Evolutionary conservation across 75 land plant genomes (phyloP).

Genomic region (Pinus taeda): DNA sequence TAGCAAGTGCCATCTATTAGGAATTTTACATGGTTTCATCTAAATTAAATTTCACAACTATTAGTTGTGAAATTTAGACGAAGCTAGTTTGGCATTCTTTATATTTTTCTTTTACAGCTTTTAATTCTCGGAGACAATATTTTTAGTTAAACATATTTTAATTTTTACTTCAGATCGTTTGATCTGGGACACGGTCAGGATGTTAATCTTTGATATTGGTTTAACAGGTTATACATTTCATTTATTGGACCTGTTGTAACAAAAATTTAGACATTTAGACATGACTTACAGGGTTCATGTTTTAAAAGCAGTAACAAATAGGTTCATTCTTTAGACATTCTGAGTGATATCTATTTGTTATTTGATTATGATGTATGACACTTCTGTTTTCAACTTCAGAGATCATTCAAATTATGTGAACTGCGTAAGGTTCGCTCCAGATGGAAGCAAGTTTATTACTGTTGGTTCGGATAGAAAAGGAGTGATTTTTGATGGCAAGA

Average conservation of each 20-base stretch:
- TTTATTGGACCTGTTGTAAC: background rate
- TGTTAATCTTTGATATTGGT: constrained; percentile 1
- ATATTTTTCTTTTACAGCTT: background rate
- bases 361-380: background rate
- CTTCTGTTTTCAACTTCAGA: constrained; percentile 41
- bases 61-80: background rate
- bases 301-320: background rate
- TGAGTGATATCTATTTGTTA: background rate
- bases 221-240: background rate
- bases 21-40: background rate
- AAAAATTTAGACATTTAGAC: background rate
- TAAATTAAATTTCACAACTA: background rate
- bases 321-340: background rate
- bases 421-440: constrained; percentile 90
- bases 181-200: background rate
- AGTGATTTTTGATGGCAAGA: constrained; percentile 74
- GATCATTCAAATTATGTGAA: constrained; percentile 94
- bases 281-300: no score
- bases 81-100: background rate
- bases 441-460: constrained; percentile 82
- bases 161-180: background rate
- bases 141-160: background rate
- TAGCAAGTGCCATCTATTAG: no score
- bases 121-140: background rate
- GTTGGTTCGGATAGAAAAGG: constrained; percentile 96